phyloP scores from a whole-genome alignment of 2,329 filamentous ascomycete genomes.

The Ophioceras dolichostomum region DNA sequence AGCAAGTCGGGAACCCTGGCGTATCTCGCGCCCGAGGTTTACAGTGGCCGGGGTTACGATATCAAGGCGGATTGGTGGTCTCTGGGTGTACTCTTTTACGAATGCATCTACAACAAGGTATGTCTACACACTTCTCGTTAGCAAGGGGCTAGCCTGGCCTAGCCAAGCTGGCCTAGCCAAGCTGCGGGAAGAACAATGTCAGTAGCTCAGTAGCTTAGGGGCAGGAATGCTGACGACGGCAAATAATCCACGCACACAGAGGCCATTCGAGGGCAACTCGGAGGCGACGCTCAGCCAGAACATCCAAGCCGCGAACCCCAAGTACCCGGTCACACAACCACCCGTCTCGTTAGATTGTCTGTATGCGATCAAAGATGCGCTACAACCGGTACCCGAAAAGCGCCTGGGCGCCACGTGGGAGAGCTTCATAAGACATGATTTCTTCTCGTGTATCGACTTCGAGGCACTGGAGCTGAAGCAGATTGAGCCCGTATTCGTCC shows the following conservation, averaged over 20 bases:
- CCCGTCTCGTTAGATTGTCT: slow-evolving; percentile 81
- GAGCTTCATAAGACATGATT: slow-evolving; percentile 76
- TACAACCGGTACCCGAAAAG: slow-evolving; percentile 68
- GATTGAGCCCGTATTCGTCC: slow-evolving; percentile 81
- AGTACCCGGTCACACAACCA: slow-evolving; percentile 85
- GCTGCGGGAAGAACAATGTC: too few species aligned
- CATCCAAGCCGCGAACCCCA: slow-evolving; percentile 71
- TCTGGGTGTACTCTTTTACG: slow-evolving; percentile 93
- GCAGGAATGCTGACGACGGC: too few species aligned
- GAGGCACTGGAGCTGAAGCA: slow-evolving; percentile 72
- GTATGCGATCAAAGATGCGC: slow-evolving; percentile 72
- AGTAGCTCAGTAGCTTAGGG: too few species aligned
- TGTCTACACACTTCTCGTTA: slow-evolving; percentile 10
- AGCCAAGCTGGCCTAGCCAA: slow-evolving; percentile 23
- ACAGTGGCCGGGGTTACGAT: slow-evolving; percentile 78
- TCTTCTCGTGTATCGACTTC: slow-evolving; percentile 82
- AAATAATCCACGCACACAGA: slow-evolving; percentile 46
- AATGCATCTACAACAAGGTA: slow-evolving; percentile 98
- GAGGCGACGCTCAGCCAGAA: slow-evolving; percentile 69
- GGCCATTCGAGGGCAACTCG: slow-evolving; percentile 84
- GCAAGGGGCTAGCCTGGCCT: not conserved
- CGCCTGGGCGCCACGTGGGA: slow-evolving; percentile 82
- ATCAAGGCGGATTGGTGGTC: slow-evolving; percentile 98
- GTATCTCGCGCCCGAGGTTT: slow-evolving; percentile 93
- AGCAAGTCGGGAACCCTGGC: slow-evolving; percentile 96